phyloP scores from a whole-genome alignment of 2,329 filamentous ascomycete species.

The Westerdykella aurantiaca region DNA sequence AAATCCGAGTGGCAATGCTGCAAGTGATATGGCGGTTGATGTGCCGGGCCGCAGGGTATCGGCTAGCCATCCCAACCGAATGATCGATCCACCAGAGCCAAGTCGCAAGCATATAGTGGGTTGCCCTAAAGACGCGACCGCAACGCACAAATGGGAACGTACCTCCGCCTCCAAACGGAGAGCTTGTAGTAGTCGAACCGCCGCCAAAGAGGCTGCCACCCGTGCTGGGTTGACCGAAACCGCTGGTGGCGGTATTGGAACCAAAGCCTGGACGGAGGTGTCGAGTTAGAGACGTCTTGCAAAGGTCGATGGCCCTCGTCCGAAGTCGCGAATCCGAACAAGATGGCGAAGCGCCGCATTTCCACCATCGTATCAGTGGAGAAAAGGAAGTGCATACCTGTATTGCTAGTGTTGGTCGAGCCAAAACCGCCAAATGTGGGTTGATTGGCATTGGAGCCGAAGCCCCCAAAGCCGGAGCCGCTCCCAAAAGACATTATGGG shows the following conservation, averaged over 20 bases:
- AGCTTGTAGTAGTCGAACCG: constrained; percentile 23
- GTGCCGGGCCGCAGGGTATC: too few species aligned
- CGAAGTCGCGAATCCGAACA: constrained; percentile 25
- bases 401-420: constrained; percentile 30
- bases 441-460: constrained; percentile 39
- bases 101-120: too few species aligned
- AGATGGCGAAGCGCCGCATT: constrained; percentile 9
- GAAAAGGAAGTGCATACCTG: constrained; percentile 48
- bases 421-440: constrained; percentile 41
- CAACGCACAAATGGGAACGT: constrained; percentile 34
- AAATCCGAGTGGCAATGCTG: too few species aligned
- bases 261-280: constrained; percentile 39
- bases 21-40: too few species aligned
- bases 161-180: constrained; percentile 35
- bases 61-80: too few species aligned
- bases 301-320: constrained; percentile 21
- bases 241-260: constrained; percentile 26
- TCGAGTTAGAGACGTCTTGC: constrained; percentile 36
- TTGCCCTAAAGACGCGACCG: constrained; percentile 16
- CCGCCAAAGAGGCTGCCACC: constrained; percentile 29
- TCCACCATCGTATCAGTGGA: constrained; percentile 10
- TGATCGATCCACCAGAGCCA: too few species aligned
- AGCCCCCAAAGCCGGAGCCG: constrained; percentile 37
- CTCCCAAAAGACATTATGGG: constrained; percentile 50
- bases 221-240: constrained; percentile 15